These are phyloP conservation scores for Pseudopithomyces chartarum DNA, from an alignment of 2,329 filamentous ascomycete species.

Conservation along the genomic window DNA sequence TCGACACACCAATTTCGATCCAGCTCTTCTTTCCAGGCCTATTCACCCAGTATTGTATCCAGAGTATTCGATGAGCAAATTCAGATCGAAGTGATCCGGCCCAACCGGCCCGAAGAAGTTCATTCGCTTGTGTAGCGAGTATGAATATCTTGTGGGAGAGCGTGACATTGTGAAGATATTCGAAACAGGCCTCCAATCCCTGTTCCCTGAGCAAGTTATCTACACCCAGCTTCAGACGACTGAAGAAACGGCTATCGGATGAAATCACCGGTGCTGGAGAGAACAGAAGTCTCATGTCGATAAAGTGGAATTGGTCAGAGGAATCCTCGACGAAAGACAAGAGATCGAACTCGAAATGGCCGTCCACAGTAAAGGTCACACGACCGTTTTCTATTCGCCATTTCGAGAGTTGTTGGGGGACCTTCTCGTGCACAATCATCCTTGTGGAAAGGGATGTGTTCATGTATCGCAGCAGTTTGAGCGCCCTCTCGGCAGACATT, in stretches of 20 bases:
- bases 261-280: slow-evolving; percentile 68
- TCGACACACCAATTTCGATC: slow-evolving; percentile 84
- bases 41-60: slow-evolving; percentile 88
- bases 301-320: slow-evolving; percentile 86
- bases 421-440: slow-evolving; percentile 81
- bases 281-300: slow-evolving; percentile 87
- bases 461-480: slow-evolving; percentile 77
- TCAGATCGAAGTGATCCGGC: slow-evolving; percentile 78
- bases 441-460: slow-evolving; percentile 83
- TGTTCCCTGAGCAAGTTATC: slow-evolving; percentile 73
- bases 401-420: slow-evolving; percentile 77
- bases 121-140: slow-evolving; percentile 75
- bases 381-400: slow-evolving; percentile 85
- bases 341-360: slow-evolving; percentile 91
- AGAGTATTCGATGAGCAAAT: slow-evolving; percentile 76
- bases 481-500: slow-evolving; percentile 71
- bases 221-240: slow-evolving; percentile 70
- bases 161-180: slow-evolving; percentile 83
- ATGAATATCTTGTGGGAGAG: slow-evolving; percentile 90
- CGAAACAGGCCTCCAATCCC: slow-evolving; percentile 80
- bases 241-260: slow-evolving; percentile 61
- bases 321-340: slow-evolving; percentile 87
- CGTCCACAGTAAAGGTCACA: slow-evolving; percentile 81
- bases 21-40: slow-evolving; percentile 79
- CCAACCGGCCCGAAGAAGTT: slow-evolving; percentile 75